Conservation (phyloP, 1,284 basidiomycete species). For the Ganoderma sinense region DNA sequence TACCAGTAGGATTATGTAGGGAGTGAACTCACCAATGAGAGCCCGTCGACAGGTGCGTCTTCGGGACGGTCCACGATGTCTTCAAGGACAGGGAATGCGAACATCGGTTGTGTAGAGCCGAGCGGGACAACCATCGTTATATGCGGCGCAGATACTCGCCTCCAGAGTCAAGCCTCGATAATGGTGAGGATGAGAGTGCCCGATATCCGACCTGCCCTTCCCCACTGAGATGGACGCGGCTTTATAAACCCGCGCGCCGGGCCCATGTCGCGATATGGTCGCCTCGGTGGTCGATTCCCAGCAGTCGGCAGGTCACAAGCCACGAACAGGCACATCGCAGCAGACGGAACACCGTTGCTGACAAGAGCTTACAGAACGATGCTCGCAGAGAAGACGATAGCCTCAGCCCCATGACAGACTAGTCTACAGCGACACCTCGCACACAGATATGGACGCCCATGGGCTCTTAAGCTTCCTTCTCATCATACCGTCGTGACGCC, state of each 20-base stretch:
- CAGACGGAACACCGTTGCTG: background rate
- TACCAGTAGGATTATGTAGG: background rate
- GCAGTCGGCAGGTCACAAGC: slow-evolving; percentile 4
- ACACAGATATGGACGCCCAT: background rate
- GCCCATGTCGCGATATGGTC: background rate
- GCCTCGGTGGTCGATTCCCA: slow-evolving; percentile 3
- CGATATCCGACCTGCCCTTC: background rate
- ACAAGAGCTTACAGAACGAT: background rate
- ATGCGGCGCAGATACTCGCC: background rate
- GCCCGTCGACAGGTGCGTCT: slow-evolving; percentile 57
- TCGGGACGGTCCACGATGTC: slow-evolving; percentile 56
- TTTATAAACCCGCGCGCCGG: background rate
- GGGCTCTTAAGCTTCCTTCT: background rate
- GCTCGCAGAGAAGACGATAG: background rate
- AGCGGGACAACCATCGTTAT: slow-evolving; percentile 49
- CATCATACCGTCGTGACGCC: too few relatives aligned
- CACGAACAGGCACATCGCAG: background rate
- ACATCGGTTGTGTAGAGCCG: slow-evolving; percentile 50
- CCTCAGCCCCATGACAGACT: background rate
- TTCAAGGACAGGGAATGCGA: slow-evolving; percentile 47
- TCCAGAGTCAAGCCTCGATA: background rate
- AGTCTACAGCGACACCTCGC: background rate
- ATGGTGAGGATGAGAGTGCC: background rate
- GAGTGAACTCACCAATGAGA: slow-evolving; percentile 40
- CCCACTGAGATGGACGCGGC: background rate